Percentiles rank a stretch among this genome's conserved stretches.
phyloP scores from a whole-genome alignment of 148 eudicot species.

The Gaultheria prostrata region DNA sequence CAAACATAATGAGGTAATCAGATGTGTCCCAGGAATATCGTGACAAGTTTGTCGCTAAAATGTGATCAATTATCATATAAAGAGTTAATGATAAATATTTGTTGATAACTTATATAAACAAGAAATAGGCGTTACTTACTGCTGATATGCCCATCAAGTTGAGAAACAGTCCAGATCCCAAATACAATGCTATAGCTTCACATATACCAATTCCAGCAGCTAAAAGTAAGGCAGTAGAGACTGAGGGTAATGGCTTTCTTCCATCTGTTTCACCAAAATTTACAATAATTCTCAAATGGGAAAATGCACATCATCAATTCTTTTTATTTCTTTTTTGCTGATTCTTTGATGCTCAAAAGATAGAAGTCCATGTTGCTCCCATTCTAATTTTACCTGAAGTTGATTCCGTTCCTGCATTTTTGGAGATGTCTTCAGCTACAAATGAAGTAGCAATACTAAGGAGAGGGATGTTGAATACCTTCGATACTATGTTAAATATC shows the following conservation, averaged over 20 bases:
- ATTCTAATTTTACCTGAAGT: constrained; percentile 34
- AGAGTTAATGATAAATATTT: neutral
- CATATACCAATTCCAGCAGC: constrained; percentile 77
- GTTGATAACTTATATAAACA: neutral
- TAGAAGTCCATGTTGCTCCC: neutral
- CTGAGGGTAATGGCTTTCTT: constrained; percentile 82
- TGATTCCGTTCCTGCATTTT: constrained; percentile 32
- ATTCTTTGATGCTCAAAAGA: neutral
- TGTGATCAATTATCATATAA: neutral
- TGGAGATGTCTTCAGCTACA: constrained; percentile 94
- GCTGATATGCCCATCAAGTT: constrained; percentile 77
- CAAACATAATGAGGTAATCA: neutral
- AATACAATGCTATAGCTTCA: constrained; percentile 72
- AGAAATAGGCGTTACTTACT: constrained; percentile 36
- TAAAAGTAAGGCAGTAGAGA: constrained; percentile 78
- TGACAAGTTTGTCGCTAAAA: neutral
- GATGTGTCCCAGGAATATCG: neutral
- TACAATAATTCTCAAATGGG: neutral
- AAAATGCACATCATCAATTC: neutral
- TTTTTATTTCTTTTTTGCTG: neutral
- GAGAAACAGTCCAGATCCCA: constrained; percentile 80
- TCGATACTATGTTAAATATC: constrained; percentile 80
- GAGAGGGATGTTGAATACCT: constrained; percentile 91
- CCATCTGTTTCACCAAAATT: constrained; percentile 16
- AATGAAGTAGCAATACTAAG: constrained; percentile 94